Conservation (phyloP, 2,329 filamentous ascomycete genomes). For the Macrophomina pseudophaseolina region DNA sequence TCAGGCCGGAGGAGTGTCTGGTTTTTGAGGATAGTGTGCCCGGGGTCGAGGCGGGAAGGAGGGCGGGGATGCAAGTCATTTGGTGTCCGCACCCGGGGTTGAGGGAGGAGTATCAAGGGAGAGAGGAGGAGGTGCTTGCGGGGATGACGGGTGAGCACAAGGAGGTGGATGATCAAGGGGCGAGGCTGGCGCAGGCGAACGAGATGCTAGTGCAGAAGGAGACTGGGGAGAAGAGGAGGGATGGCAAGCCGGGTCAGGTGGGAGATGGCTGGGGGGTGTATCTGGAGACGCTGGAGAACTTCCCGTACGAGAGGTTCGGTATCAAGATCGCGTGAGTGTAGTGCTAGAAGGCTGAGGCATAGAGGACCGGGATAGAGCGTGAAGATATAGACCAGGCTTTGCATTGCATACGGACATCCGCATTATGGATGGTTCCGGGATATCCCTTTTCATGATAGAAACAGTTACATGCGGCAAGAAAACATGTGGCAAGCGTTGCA, state of each 20-base stretch:
- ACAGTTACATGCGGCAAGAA: too few species aligned
- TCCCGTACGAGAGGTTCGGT: slow-evolving; percentile 65
- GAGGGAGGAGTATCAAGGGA: slow-evolving; percentile 73
- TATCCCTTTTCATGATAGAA: too few species aligned
- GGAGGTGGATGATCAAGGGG: slow-evolving; percentile 51
- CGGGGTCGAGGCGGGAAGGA: slow-evolving; percentile 85
- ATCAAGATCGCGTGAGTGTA: slow-evolving; percentile 43
- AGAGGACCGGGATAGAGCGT: too few species aligned
- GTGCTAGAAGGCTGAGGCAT: too few species aligned
- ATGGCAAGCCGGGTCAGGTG: slow-evolving; percentile 58
- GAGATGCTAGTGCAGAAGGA: slow-evolving; percentile 44
- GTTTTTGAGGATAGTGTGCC: slow-evolving; percentile 97
- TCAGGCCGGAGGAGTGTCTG: slow-evolving; percentile 84
- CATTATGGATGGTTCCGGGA: too few species aligned
- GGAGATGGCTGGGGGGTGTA: slow-evolving; percentile 66
- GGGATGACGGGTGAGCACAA: slow-evolving; percentile 76
- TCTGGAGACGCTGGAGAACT: slow-evolving; percentile 60
- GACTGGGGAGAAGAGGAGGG: slow-evolving; percentile 44
- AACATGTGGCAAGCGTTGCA: too few species aligned
- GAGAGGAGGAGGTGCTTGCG: slow-evolving; percentile 81
- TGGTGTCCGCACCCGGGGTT: slow-evolving; percentile 89
- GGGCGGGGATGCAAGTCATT: slow-evolving; percentile 92
- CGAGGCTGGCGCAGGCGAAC: slow-evolving; percentile 38
- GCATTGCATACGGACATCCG: too few species aligned
- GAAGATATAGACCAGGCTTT: too few species aligned